Evolutionary conservation across 2,329 filamentous ascomycete species (phyloP).

Genomic region (Xenoacremonium recifei): DNA sequence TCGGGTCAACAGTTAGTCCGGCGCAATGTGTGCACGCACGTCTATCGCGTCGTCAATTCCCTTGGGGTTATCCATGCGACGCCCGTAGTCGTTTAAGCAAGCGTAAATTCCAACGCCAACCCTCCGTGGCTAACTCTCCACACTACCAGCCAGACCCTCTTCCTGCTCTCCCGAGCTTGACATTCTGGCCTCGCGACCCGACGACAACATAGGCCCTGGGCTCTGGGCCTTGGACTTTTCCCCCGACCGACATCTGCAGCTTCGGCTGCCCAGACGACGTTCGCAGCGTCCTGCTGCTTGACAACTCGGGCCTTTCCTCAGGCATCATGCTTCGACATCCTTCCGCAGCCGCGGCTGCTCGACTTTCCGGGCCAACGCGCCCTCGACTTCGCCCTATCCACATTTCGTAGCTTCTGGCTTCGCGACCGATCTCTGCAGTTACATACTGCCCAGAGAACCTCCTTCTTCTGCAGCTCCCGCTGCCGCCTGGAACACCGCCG

Average conservation of each 20-base stretch:
- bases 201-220: no score
- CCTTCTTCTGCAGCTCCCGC: slow-evolving; percentile 7
- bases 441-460: slow-evolving; percentile 8
- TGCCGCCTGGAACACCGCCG: slow-evolving; percentile 6
- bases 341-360: no score
- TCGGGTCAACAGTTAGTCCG: no score
- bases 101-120: no score
- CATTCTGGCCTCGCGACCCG: slow-evolving; percentile 1
- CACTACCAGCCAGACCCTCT: no score
- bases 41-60: no score
- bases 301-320: neutral
- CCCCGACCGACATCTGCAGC: slow-evolving; percentile 13
- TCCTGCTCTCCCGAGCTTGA: slow-evolving; percentile 11
- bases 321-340: no score
- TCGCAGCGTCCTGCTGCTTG: slow-evolving; percentile 6
- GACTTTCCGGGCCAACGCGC: neutral
- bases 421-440: slow-evolving; percentile 11
- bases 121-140: no score
- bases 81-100: no score
- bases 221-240: slow-evolving; percentile 8
- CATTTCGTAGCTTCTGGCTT: slow-evolving; percentile 6
- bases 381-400: slow-evolving; percentile 3
- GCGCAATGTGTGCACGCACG: no score
- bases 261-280: slow-evolving; percentile 8
- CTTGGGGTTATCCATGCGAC: no score